phyloP scores from a whole-genome alignment of 2,329 filamentous ascomycete genomes.

The Colletotrichum cereale region DNA sequence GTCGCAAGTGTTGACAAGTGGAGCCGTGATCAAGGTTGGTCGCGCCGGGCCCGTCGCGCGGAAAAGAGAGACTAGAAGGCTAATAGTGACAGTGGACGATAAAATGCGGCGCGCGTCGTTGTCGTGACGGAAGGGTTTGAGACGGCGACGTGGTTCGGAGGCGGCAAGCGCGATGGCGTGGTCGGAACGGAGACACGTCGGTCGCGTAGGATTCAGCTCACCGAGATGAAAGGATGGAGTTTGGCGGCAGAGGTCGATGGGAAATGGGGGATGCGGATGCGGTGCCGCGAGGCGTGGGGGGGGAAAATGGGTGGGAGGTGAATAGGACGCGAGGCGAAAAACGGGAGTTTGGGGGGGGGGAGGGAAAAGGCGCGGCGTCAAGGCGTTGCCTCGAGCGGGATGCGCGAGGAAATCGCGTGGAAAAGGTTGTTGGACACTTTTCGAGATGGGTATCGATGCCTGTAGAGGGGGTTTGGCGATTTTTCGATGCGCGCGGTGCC shows the following conservation, averaged over 20 bases:
- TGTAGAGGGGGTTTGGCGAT: slow-evolving; percentile 70
- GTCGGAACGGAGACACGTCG: slow-evolving; percentile 34
- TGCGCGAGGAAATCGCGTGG: slow-evolving; percentile 67
- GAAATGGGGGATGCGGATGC: slow-evolving; percentile 24
- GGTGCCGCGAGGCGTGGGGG: slow-evolving; percentile 41
- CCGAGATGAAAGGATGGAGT: slow-evolving; percentile 39
- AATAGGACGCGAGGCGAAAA: slow-evolving; percentile 56
- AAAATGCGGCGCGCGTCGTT: slow-evolving; percentile 41
- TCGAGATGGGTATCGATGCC: slow-evolving; percentile 70
- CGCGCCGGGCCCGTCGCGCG: slow-evolving; percentile 39
- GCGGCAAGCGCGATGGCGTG: slow-evolving; percentile 30
- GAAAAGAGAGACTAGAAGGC: slow-evolving; percentile 40
- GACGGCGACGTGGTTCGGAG: slow-evolving; percentile 30
- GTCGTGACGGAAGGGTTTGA: neutral
- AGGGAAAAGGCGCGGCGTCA: slow-evolving; percentile 54
- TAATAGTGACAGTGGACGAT: slow-evolving; percentile 27
- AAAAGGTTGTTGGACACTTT: slow-evolving; percentile 64
- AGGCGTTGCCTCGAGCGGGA: slow-evolving; percentile 55
- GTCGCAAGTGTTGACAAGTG: slow-evolving; percentile 25
- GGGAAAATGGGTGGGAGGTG: slow-evolving; percentile 45
- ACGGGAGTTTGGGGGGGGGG: slow-evolving; percentile 51
- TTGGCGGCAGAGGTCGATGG: slow-evolving; percentile 27
- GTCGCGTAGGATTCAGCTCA: slow-evolving; percentile 35
- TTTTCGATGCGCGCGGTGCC: slow-evolving; percentile 71
- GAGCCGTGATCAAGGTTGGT: slow-evolving; percentile 37